A percentile compares a stretch with the other conserved stretches of the same genome.
Evolutionary conservation across 2,329 filamentous ascomycete genomes (phyloP).

Genomic region (Tolypocladium pustulatum): DNA sequence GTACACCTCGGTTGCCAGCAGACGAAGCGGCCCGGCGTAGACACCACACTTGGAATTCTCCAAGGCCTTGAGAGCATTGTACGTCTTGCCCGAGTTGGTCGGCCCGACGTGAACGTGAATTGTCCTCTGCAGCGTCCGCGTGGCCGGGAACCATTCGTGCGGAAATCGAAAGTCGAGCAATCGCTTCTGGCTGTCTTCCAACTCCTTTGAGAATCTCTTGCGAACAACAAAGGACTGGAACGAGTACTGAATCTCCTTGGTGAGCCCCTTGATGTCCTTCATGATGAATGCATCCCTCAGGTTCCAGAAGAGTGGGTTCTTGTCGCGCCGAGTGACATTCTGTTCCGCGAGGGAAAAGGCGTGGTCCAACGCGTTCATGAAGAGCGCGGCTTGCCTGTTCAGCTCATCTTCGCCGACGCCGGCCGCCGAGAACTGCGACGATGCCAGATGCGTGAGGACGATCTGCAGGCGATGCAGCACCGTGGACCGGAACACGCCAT

Average conservation of each 20-base stretch:
- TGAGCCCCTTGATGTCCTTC: slow-evolving; percentile 38
- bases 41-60: slow-evolving; percentile 67
- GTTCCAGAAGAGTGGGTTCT: slow-evolving; percentile 46
- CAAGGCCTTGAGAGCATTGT: slow-evolving; percentile 77
- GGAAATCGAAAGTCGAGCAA: slow-evolving; percentile 82
- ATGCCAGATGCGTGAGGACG: slow-evolving; percentile 19
- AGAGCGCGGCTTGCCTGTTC: slow-evolving; percentile 31
- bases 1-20: slow-evolving; percentile 93
- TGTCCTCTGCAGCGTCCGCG: slow-evolving; percentile 67
- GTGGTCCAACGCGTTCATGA: slow-evolving; percentile 32
- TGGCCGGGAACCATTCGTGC: slow-evolving; percentile 83
- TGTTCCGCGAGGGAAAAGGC: slow-evolving; percentile 33
- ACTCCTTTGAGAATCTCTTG: slow-evolving; percentile 41
- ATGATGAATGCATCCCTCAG: slow-evolving; percentile 50
- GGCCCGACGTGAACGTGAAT: slow-evolving; percentile 92
- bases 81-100: slow-evolving; percentile 97
- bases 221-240: slow-evolving; percentile 58
- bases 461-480: slow-evolving; percentile 24
- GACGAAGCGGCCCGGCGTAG: slow-evolving; percentile 80
- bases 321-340: slow-evolving; percentile 23
- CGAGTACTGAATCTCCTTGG: slow-evolving; percentile 50
- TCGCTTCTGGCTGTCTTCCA: slow-evolving; percentile 48
- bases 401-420: slow-evolving; percentile 28
- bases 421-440: slow-evolving; percentile 12
- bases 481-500: slow-evolving; percentile 22